These are phyloP conservation scores for Mortierella sp. DNA, from an alignment of 371 early-diverging fungal genomes.

Conservation along the genomic window DNA sequence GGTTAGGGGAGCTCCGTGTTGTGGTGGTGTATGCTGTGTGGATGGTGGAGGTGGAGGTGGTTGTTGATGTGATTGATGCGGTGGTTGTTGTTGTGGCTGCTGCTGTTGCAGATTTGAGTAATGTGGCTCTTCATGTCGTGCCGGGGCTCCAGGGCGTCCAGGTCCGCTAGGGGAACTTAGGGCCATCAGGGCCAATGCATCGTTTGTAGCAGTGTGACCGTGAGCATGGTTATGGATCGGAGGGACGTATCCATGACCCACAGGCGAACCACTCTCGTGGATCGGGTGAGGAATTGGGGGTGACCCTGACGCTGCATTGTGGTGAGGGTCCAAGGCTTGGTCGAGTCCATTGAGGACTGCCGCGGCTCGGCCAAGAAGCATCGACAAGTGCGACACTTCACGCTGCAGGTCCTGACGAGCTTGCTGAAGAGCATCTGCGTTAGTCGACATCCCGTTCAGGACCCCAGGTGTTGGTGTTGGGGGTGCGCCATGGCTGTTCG, in stretches of 20 bases:
- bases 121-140: constrained; percentile 35
- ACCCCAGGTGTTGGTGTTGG: constrained; percentile 12
- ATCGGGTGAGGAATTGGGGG: constrained; percentile 33
- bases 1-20: constrained; percentile 24
- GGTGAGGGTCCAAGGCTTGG: constrained; percentile 55
- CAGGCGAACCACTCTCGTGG: constrained; percentile 33
- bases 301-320: constrained; percentile 21
- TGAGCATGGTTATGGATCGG: constrained; percentile 19
- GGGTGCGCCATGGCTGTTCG: constrained; percentile 17
- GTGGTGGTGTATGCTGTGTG: constrained; percentile 18
- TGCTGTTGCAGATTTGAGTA: constrained; percentile 24
- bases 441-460: constrained; percentile 21
- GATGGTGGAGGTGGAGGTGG: constrained; percentile 5
- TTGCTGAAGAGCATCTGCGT: constrained; percentile 62
- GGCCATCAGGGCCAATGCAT: constrained; percentile 57
- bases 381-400: constrained; percentile 68
- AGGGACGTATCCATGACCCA: constrained; percentile 32
- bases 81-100: constrained; percentile 21
- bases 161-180: constrained; percentile 39
- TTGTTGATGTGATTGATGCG: background rate
- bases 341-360: constrained; percentile 71
- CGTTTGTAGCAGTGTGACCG: constrained; percentile 18
- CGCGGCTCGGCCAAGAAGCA: constrained; percentile 66
- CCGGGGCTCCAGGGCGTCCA: constrained; percentile 13
- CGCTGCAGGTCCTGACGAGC: constrained; percentile 72